These are phyloP conservation scores for Neurospora sp. DNA, from an alignment of 495 filamentous ascomycete species.

Conservation along the genomic window DNA sequence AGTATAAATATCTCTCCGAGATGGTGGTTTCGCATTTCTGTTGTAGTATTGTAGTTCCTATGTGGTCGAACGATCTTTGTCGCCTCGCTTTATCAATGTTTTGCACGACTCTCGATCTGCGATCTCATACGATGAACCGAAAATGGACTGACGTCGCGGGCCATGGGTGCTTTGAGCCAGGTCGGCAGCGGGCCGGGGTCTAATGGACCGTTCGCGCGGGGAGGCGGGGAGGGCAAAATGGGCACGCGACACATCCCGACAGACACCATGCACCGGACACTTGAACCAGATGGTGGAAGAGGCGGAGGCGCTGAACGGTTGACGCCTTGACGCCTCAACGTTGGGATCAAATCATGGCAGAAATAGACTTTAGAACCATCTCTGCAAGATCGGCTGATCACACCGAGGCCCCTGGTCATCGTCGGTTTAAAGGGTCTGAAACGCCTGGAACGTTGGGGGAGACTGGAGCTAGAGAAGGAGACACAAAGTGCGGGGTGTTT, in stretches of 20 bases:
- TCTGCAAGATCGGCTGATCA: background rate
- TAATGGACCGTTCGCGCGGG: background rate
- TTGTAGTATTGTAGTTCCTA: background rate
- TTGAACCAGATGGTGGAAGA: background rate
- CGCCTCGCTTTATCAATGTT: background rate
- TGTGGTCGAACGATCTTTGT: background rate
- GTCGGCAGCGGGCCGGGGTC: background rate
- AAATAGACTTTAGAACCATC: background rate
- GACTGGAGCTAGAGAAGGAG: constrained; percentile 43
- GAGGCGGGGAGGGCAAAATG: background rate
- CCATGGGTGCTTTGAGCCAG: constrained; percentile 10
- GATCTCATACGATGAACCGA: background rate
- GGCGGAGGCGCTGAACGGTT: background rate
- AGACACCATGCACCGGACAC: background rate
- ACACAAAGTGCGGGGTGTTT: background rate
- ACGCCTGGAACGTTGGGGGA: background rate
- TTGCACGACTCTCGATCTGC: background rate
- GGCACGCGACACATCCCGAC: background rate
- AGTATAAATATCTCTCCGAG: background rate
- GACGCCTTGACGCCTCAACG: background rate
- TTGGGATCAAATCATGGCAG: background rate
- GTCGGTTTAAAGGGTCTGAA: background rate
- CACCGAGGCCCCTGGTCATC: background rate
- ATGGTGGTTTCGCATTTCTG: background rate
- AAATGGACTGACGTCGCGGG: background rate